phyloP scores from a whole-genome alignment of 176 grass and related monocot genomes.

The Musa beccarii region DNA sequence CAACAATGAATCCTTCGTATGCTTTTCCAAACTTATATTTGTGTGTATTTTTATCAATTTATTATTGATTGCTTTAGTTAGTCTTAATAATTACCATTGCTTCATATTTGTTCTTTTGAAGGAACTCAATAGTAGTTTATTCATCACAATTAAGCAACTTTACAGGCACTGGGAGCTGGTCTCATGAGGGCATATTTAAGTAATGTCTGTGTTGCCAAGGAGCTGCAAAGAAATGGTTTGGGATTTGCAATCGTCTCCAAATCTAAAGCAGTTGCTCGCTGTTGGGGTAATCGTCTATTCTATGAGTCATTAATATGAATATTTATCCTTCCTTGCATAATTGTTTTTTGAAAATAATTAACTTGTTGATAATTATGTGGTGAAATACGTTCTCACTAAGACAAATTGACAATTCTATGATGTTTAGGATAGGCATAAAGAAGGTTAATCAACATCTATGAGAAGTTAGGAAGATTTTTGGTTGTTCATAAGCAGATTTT shows the following conservation, averaged over 20 bases:
- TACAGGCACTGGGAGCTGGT: slow-evolving; percentile 48
- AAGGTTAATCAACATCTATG: no score
- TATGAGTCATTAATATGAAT: not conserved
- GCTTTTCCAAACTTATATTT: not conserved
- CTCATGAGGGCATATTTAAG: slow-evolving; percentile 61
- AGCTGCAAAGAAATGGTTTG: slow-evolving; percentile 78
- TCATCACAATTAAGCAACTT: slow-evolving; percentile 17
- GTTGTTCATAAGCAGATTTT: no score
- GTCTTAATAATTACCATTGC: not conserved
- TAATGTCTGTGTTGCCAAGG: slow-evolving; percentile 78
- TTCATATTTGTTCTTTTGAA: not conserved
- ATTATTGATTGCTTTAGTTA: not conserved
- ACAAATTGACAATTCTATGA: no score
- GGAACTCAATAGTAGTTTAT: slow-evolving; percentile 2
- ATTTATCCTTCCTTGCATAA: not conserved
- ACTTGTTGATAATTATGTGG: no score
- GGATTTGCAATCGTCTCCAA: slow-evolving; percentile 70
- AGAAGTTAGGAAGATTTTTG: no score
- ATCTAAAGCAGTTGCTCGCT: slow-evolving; percentile 58
- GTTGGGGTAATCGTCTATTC: slow-evolving; percentile 49
- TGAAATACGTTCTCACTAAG: no score
- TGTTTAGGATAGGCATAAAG: no score
- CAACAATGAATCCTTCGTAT: no score
- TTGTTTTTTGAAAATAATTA: not conserved
- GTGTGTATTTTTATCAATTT: not conserved